These are phyloP conservation scores for Trametes sanguinea DNA, from an alignment of 768 basidiomycete species.

Conservation along the genomic window DNA sequence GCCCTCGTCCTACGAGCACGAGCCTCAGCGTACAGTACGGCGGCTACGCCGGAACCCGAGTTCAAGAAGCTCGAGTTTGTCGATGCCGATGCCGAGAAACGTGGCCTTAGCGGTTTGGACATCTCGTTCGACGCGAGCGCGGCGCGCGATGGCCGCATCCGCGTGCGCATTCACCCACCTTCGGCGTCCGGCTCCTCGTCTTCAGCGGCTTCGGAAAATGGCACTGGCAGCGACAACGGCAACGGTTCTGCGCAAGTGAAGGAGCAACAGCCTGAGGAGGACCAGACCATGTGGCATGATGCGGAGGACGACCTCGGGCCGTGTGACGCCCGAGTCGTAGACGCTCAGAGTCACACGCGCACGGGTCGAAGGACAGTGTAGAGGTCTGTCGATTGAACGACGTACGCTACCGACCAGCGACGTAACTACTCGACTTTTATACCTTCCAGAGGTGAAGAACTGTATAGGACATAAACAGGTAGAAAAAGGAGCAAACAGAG, in stretches of 20 bases:
- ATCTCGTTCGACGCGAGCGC: constrained; percentile 73
- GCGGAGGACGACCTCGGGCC: constrained; percentile 38
- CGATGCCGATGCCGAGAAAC: constrained; percentile 50
- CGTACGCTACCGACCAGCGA: too few relatives aligned
- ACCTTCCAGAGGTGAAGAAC: too few relatives aligned
- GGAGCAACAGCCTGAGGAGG: constrained; percentile 28
- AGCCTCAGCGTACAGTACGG: constrained; percentile 29
- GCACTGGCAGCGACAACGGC: constrained; percentile 31
- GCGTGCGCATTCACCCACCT: constrained; percentile 67
- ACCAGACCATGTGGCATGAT: constrained; percentile 37
- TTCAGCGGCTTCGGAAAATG: constrained; percentile 36
- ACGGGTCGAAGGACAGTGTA: too few relatives aligned
- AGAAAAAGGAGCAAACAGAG: too few relatives aligned
- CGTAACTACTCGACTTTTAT: too few relatives aligned
- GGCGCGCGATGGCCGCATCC: constrained; percentile 68
- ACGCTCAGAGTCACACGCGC: too few relatives aligned
- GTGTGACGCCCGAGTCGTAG: constrained; percentile 4
- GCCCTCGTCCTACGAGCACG: constrained; percentile 20
- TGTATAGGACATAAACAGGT: too few relatives aligned
- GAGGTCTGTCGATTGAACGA: too few relatives aligned
- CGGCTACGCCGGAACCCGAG: constrained; percentile 26
- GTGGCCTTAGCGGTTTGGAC: constrained; percentile 53
- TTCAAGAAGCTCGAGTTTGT: constrained; percentile 66
- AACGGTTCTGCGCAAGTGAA: constrained; percentile 27
- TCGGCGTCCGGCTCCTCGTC: constrained; percentile 39